Conservation (phyloP, 176 grass and related monocot species). For the Oryza officinalis region DNA sequence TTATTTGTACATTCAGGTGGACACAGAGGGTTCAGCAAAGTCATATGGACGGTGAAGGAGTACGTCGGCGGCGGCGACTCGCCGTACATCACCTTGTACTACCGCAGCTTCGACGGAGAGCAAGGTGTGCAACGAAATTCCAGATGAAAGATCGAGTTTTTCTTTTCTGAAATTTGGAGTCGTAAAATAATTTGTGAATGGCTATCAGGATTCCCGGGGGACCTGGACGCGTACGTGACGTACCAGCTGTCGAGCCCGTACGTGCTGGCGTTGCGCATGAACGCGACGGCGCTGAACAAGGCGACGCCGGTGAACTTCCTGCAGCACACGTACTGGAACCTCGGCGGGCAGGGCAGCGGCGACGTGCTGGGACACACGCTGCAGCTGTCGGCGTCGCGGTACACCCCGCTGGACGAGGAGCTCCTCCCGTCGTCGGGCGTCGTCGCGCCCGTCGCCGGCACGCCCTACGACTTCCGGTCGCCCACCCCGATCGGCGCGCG, state of each 20-base stretch:
- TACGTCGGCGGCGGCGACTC: conserved; percentile 53
- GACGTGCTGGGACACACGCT: conserved; percentile 67
- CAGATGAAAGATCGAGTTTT: background rate
- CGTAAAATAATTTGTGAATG: background rate
- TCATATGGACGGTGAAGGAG: conserved; percentile 80
- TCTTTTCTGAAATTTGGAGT: background rate
- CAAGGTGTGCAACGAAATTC: conserved; percentile 36
- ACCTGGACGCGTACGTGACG: conserved; percentile 70
- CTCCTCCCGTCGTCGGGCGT: conserved; percentile 63
- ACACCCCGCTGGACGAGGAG: conserved; percentile 47
- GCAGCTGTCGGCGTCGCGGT: conserved; percentile 56
- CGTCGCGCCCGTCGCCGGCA: conserved; percentile 51
- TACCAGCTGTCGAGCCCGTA: conserved; percentile 62
- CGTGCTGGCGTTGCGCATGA: conserved; percentile 54
- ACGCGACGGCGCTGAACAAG: conserved; percentile 52
- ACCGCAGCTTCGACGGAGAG: conserved; percentile 81
- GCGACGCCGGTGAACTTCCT: conserved; percentile 80
- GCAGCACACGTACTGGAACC: conserved; percentile 79
- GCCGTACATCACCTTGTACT: conserved; percentile 66
- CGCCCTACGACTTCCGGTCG: conserved; percentile 59
- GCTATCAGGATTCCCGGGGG: conserved; percentile 69
- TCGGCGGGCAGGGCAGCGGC: conserved; percentile 59
- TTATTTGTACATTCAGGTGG: conserved; percentile 44
- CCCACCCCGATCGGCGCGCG: conserved; percentile 55
- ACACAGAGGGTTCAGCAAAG: conserved; percentile 62